Conservation (phyloP, 331 rosid genomes). For the Acacia pycnantha region DNA sequence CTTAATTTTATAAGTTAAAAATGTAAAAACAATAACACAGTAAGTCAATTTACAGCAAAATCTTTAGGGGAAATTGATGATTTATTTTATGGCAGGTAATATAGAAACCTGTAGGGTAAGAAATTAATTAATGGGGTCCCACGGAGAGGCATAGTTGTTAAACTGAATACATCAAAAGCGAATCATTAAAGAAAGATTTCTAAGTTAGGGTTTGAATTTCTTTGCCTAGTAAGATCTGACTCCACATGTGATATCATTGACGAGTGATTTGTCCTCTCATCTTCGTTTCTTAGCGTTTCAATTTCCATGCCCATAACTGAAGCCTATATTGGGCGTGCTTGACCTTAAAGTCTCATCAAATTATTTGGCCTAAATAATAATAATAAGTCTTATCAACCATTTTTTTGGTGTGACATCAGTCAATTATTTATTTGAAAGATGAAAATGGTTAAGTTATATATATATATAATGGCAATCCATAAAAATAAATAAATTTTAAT, state of each 20-base stretch:
- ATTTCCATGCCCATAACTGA: neutral
- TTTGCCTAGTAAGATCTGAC: neutral
- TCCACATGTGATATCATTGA: constrained; percentile 26
- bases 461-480: no score
- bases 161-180: constrained; percentile 16
- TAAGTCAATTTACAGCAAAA: no score
- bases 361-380: neutral
- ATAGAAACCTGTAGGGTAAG: neutral
- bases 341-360: neutral
- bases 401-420: no score
- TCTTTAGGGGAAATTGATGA: neutral
- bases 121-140: neutral
- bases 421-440: no score
- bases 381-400: neutral
- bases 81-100: neutral
- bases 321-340: neutral
- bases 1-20: no score
- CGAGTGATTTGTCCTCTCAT: neutral
- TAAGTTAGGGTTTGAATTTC: neutral
- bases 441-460: no score
- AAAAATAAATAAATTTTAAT: no score
- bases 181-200: neutral
- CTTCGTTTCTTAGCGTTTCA: neutral
- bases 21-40: no score
- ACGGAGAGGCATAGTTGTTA: neutral